phyloP scores from a whole-genome alignment of 129 eudicot genomes.

The Smallanthus sonchifolius region DNA sequence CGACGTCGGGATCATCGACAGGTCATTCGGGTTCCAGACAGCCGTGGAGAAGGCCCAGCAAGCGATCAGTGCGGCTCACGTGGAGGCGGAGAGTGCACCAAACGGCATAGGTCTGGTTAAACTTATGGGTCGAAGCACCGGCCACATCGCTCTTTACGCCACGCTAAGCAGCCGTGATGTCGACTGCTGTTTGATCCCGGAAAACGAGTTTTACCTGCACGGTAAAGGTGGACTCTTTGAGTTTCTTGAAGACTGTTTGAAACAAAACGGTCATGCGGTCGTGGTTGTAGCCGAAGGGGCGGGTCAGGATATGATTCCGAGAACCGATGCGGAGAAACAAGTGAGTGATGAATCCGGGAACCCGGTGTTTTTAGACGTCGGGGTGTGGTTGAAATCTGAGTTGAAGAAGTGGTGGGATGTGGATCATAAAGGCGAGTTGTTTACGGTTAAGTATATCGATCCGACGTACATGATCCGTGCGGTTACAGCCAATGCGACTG shows the following conservation, averaged over 20 bases:
- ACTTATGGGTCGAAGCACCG: conserved; percentile 92
- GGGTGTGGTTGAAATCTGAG: conserved; percentile 74
- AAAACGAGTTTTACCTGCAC: conserved; percentile 58
- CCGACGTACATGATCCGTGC: conserved; percentile 86
- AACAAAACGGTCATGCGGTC: conserved; percentile 63
- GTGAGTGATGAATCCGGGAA: conserved; percentile 78
- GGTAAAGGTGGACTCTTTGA: conserved; percentile 83
- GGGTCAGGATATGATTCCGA: conserved; percentile 67
- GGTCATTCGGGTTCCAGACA: conserved; percentile 77
- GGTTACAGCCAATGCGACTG: conserved; percentile 68
- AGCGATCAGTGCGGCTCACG: conserved; percentile 78
- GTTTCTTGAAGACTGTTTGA: conserved; percentile 48
- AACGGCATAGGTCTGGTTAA: conserved; percentile 84
- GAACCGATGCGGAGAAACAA: conserved; percentile 37
- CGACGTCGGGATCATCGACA: conserved; percentile 75
- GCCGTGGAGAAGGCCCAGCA: conserved; percentile 88
- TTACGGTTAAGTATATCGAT: conserved; percentile 75
- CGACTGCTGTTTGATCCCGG: conserved; percentile 81
- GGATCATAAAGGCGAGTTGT: conserved; percentile 54
- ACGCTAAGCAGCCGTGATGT: conserved; percentile 85
- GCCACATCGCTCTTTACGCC: conserved; percentile 75
- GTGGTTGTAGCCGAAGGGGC: conserved; percentile 91
- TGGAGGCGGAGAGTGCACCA: conserved; percentile 86
- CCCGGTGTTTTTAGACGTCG: conserved; percentile 76
- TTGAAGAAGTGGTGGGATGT: conserved; percentile 71